Base-by-base conservation (phyloP, 2,329 filamentous ascomycete species). In the Ophiocordyceps unilateralis region DNA sequence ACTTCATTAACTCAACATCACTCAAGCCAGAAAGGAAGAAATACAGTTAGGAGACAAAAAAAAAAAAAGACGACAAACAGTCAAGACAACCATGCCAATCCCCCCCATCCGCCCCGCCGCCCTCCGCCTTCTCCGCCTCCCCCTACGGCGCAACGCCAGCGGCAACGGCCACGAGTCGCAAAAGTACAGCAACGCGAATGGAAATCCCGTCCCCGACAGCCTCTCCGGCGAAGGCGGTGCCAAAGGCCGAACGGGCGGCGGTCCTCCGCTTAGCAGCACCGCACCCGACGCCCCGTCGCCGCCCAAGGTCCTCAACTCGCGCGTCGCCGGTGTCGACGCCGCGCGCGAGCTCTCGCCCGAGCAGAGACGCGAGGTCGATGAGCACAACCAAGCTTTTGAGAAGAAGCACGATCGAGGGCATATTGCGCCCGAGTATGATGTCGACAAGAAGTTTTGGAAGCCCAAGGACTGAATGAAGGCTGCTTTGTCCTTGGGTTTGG, bases 321-420 rank as follows among this genome's bases (percentile, higher is more conserved):
- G 62, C 47, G 57, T 69, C 10, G 61, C 64, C 0, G 63, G 60
- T 3, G 51, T 54, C 34, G 48, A n/a, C n/a, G n/a, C n/a, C n/a
- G n/a, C n/a, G n/a, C n/a, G n/a, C n/a, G n/a, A n/a, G n/a, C n/a
- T n/a, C n/a, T n/a, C n/a, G n/a, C n/a, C n/a, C n/a, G 70, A 70
- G 53, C 70, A 76, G 57, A 63, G 69, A 55, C 60, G 59, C 38
- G 73, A 78, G 57, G 74, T 78, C 15, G 66, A 75, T 42, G 54
- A 64, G 56, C 75, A 79, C 52, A 79, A 79, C 46, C 48, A 47
- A 48, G 71, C 78, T 1, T 78, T 78, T 54, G 69, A 69, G 40
- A 53, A 65, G 50, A 68, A 67, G 47, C 68, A 77, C 50, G 74
- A 72, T 45, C 61, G 57, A 12, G 63, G 66, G 0, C 50, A 57